Percentiles rank a stretch among this genome's conserved stretches.
phyloP scores from a whole-genome alignment of 192 early-diverging fungal species.

The Podila horticola region DNA sequence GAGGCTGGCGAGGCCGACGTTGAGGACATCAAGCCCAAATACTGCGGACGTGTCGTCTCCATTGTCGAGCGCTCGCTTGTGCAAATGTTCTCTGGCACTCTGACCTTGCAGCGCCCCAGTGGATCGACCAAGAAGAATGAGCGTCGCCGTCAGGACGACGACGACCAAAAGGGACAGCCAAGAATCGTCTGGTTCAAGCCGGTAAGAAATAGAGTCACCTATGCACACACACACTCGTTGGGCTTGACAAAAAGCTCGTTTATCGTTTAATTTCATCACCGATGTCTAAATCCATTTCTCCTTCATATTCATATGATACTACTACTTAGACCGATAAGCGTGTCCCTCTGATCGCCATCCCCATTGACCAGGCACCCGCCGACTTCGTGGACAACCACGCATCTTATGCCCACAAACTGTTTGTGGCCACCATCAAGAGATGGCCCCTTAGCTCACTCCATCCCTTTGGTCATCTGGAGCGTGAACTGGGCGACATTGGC shows the following conservation, averaged over 20 bases:
- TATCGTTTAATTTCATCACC: not conserved
- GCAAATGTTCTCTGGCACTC: constrained; percentile 67
- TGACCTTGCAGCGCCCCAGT: constrained; percentile 43
- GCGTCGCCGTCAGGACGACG: constrained; percentile 51
- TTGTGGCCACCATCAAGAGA: constrained; percentile 72
- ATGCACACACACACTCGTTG: not conserved
- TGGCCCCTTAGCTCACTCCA: constrained; percentile 78
- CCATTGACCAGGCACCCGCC: constrained; percentile 73
- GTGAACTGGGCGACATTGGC: constrained; percentile 80
- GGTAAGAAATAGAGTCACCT: constrained; percentile 38
- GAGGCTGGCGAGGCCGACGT: constrained; percentile 62
- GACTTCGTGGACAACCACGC: constrained; percentile 76
- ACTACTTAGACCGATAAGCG: constrained; percentile 72
- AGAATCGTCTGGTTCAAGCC: constrained; percentile 86
- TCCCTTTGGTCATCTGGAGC: constrained; percentile 79
- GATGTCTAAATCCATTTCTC: not conserved
- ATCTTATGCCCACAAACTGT: constrained; percentile 65
- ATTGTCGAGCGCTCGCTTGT: constrained; percentile 65
- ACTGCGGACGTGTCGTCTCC: constrained; percentile 65
- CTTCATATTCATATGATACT: constrained; percentile 2
- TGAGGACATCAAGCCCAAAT: constrained; percentile 66
- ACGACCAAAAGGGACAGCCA: constrained; percentile 58
- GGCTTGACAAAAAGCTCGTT: not conserved
- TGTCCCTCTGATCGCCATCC: constrained; percentile 79
- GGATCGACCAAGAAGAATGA: constrained; percentile 44